These are phyloP conservation scores for Kluyveromyces wickerhamii DNA, from an alignment of 805 yeast genomes.

Conservation along the genomic window DNA sequence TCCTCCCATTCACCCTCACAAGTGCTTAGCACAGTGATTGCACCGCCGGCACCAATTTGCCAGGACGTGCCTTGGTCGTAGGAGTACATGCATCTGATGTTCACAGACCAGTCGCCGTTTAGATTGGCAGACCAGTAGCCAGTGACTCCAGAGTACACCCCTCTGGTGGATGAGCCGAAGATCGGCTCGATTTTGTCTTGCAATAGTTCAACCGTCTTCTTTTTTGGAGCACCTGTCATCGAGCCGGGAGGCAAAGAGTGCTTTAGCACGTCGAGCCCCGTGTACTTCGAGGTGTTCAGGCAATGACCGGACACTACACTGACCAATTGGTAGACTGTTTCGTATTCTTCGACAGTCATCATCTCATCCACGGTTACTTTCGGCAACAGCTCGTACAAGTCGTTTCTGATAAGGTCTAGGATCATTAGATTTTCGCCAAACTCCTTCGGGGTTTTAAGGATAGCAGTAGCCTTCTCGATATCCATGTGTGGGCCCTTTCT, in stretches of 20 bases:
- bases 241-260: conserved; percentile 94
- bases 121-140: conserved; percentile 92
- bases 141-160: conserved; percentile 87
- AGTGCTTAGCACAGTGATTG: conserved; percentile 82
- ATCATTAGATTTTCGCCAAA: conserved; percentile 95
- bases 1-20: conserved; percentile 88
- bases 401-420: conserved; percentile 91
- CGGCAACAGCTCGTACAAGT: conserved; percentile 58
- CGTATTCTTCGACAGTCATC: conserved; percentile 89
- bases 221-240: conserved; percentile 99
- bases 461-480: conserved; percentile 48
- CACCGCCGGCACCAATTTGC: conserved; percentile 98
- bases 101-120: conserved; percentile 92
- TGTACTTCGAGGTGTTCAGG: conserved; percentile 25
- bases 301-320: conserved; percentile 70
- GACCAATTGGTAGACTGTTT: conserved; percentile 85
- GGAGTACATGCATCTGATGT: conserved; percentile 74
- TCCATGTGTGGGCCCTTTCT: conserved; percentile 50
- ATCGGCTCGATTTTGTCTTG: conserved; percentile 34
- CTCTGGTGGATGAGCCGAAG: conserved; percentile 38
- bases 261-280: conserved; percentile 73
- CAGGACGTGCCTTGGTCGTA: conserved; percentile 48
- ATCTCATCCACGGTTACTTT: conserved; percentile 65
- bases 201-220: conserved; percentile 78
- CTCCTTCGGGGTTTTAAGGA: conserved; percentile 81